Percentiles rank a stretch among this genome's conserved stretches.
Evolutionary conservation across 805 yeast species (phyloP).

Genomic region (Metschnikowia lunata): DNA sequence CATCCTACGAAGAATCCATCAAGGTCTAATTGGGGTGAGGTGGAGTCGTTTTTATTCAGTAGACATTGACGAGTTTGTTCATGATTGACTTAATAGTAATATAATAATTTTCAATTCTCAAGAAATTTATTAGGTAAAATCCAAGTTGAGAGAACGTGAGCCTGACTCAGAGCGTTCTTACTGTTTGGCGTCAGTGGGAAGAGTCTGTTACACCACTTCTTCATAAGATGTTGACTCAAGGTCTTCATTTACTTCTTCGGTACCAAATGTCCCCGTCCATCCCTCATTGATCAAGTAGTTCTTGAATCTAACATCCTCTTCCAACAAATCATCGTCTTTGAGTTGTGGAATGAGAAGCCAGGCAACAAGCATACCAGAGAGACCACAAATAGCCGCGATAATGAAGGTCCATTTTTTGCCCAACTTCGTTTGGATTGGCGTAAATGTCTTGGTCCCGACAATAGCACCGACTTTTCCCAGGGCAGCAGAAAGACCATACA

Average conservation of each 20-base stretch:
- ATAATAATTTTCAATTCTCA: not conserved
- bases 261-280: conserved; percentile 50
- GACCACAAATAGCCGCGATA: conserved; percentile 71
- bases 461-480: conserved; percentile 85
- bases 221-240: conserved; percentile 10
- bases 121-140: not conserved
- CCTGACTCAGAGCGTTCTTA: too few relatives aligned
- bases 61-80: too few relatives aligned
- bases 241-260: conserved; percentile 15
- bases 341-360: conserved; percentile 64
- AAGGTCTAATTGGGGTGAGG: conserved; percentile 22
- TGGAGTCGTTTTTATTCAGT: too few relatives aligned
- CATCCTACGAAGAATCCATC: conserved; percentile 54
- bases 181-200: too few relatives aligned
- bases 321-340: conserved; percentile 62
- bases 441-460: conserved; percentile 69
- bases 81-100: too few relatives aligned
- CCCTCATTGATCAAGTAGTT: conserved; percentile 56
- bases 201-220: conserved; percentile 6
- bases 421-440: conserved; percentile 58
- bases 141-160: not conserved
- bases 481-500: conserved; percentile 74
- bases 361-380: conserved; percentile 57
- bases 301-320: conserved; percentile 60
- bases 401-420: conserved; percentile 76